phyloP scores from a whole-genome alignment of 1,284 basidiomycete species.

The Mycosarcoma mackinlayi region DNA sequence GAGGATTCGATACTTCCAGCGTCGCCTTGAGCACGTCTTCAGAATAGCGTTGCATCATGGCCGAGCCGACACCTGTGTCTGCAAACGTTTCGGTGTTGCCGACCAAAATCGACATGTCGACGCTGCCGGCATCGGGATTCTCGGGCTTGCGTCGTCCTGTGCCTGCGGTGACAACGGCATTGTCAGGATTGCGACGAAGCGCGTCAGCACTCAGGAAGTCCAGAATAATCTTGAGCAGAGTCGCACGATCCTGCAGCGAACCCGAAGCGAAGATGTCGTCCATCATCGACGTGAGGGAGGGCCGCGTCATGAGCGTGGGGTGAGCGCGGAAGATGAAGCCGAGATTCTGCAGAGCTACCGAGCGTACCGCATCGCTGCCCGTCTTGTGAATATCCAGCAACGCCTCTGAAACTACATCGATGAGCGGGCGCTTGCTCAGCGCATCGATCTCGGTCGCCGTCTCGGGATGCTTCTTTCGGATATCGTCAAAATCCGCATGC shows the following conservation, averaged over 20 bases:
- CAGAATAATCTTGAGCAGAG: slow-evolving; percentile 86
- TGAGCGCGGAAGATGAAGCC: slow-evolving; percentile 90
- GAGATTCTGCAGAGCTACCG: slow-evolving; percentile 80
- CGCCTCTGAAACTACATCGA: slow-evolving; percentile 81
- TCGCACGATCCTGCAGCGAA: slow-evolving; percentile 78
- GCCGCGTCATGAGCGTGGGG: slow-evolving; percentile 85
- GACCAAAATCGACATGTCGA: slow-evolving; percentile 82
- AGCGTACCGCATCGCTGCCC: slow-evolving; percentile 73
- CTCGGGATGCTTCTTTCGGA: slow-evolving; percentile 71
- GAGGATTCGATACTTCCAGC: slow-evolving; percentile 65
- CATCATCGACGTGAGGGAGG: slow-evolving; percentile 84
- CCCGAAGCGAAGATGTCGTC: slow-evolving; percentile 81
- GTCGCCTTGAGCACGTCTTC: slow-evolving; percentile 83
- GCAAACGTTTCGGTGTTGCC: slow-evolving; percentile 94
- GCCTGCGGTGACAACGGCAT: slow-evolving; percentile 35
- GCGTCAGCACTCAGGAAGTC: slow-evolving; percentile 70
- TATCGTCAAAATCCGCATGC: slow-evolving; percentile 84
- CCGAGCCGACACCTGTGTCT: slow-evolving; percentile 95
- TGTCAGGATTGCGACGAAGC: slow-evolving; percentile 38
- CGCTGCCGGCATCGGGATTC: slow-evolving; percentile 73
- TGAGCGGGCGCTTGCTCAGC: slow-evolving; percentile 75
- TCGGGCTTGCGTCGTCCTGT: slow-evolving; percentile 38
- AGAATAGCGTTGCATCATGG: slow-evolving; percentile 91
- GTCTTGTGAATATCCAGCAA: slow-evolving; percentile 79
- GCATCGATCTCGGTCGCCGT: slow-evolving; percentile 38